Base-by-base conservation (phyloP, 208 protist species). In the Perkinsela sp. region DNA sequence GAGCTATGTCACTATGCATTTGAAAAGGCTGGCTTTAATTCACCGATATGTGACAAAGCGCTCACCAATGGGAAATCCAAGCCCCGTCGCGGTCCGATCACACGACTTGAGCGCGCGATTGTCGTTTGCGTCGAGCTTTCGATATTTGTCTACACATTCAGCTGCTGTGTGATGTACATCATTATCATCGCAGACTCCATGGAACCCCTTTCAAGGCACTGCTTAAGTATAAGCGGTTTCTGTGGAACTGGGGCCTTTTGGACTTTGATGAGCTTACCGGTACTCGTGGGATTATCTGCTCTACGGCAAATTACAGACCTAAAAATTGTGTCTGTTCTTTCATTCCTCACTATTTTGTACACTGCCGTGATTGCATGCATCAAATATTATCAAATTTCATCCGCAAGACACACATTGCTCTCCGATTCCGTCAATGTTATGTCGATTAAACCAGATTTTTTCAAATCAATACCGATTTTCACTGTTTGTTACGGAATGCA, bases 311-410 rank as follows among this genome's bases (percentile, higher is more conserved):
- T 90, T 79, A 76, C 83, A 69, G 84, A 90, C 73, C 80, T 90
- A 30, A 90, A 87, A 76, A 86, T 79, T 78, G 76, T 80, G 16
- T 90, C 84, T 16, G 48, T 85, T 31, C 75, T 90, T 16, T 82
- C 80, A 13, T 87, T 90, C 67, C 69, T 87, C 16, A 86, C 84
- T 32, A 90, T 90, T 57, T 77, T 90, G 1, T 87, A 90, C 72
- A 6, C 22, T 22, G 40, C 40, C 40, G 78, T 90, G 70, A 75
- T 87, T n/a, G 6, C 83, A 22, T 16, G 71, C 1, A 75, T 86
- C 13, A 29, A 77, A 28, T 57, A 57, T 57, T 57, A 57, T 57
- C 13, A 57, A 22, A 77, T 76, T 32, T 78, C 82, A 15, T 85
- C 75, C 32, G 31, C 67, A 29, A 22, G 67, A 15, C 31, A 30